Evolutionary conservation across 31 red algal species (phyloP), one percentile per base, ranked within the genome.

Genomic region (Endocladia muricata): DNA sequence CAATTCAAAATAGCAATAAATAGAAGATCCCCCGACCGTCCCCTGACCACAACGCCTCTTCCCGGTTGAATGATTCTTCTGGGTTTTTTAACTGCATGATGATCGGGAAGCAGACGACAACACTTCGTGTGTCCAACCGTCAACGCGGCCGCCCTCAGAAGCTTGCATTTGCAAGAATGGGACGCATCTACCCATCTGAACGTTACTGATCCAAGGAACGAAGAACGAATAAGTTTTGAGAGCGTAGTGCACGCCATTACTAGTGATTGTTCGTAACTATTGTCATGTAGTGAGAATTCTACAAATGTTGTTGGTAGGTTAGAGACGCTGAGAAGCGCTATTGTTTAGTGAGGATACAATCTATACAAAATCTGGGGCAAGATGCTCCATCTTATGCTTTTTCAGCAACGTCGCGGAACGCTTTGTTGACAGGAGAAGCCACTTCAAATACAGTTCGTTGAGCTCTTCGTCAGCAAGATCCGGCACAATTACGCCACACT

Each of bases 361-460:
- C 78, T 28, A 62, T 26, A 90, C 42, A 85, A 59, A 75, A 52
- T 88, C 85, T 25, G 74, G 48, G 29, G 78, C 83, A 37, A 61
- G 39, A 72, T 80, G 78, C 44, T 97, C 81, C 33, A 93, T 72
- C 3, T 79, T 73, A 63, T 97, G 71, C 71, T 85, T 88, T 42
- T 79, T 82, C 57, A 97, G 47, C 3, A 97, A 49, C 7, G 76
- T 78, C 1, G 79, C 73, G 35, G 79, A 65, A 41, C 76, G 82
- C 63, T 87, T 92, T 13, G 89, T 88, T 21, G 85, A 89, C 68
- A 88, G 79, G 11, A 97, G 41, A 21, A 97, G 39, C 94, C 94
- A 97, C 43, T 77, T 63, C 35, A 83, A 61, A 44, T 97, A 97
- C 6, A 93, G 68, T 5, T 93, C 60, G 36, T 51, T 82, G 28